Conservation (phyloP, 257 asterid species). For the Nicotiana paniculata region DNA sequence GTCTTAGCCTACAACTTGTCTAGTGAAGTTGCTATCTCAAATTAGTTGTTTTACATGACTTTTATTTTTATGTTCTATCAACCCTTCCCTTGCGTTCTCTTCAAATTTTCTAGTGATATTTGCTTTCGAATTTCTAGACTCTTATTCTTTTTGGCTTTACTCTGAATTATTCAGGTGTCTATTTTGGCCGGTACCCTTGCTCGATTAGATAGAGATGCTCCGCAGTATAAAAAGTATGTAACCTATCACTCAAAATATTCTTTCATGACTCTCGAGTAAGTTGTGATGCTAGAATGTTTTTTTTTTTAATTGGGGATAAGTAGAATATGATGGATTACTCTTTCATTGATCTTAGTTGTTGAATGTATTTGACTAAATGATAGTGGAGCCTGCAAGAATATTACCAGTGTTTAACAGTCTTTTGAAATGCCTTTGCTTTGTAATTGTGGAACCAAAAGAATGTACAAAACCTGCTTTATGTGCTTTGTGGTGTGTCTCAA, state of each 20-base stretch:
- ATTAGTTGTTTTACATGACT: background rate
- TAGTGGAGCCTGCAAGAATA: background rate
- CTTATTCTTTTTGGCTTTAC: background rate
- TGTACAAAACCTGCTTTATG: background rate
- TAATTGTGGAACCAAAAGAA: background rate
- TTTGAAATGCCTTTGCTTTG: background rate
- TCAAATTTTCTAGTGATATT: background rate
- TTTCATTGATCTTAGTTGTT: background rate
- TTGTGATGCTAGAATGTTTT: conserved; percentile 1
- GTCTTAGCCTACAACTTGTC: background rate
- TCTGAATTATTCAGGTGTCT: conserved; percentile 60
- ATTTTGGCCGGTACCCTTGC: conserved; percentile 99
- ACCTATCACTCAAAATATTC: background rate
- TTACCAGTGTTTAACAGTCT: background rate
- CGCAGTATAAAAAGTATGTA: conserved; percentile 83
- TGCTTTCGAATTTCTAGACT: background rate
- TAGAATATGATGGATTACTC: background rate
- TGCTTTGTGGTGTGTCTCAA: conserved; percentile 1
- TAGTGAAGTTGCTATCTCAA: background rate
- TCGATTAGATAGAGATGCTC: conserved; percentile 99
- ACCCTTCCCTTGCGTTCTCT: background rate
- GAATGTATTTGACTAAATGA: background rate
- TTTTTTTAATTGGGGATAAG: background rate
- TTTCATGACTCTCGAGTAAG: background rate
- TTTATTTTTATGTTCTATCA: background rate